These are phyloP conservation scores for Neurospora sp. DNA, from an alignment of 495 filamentous ascomycete species.

Conservation along the genomic window DNA sequence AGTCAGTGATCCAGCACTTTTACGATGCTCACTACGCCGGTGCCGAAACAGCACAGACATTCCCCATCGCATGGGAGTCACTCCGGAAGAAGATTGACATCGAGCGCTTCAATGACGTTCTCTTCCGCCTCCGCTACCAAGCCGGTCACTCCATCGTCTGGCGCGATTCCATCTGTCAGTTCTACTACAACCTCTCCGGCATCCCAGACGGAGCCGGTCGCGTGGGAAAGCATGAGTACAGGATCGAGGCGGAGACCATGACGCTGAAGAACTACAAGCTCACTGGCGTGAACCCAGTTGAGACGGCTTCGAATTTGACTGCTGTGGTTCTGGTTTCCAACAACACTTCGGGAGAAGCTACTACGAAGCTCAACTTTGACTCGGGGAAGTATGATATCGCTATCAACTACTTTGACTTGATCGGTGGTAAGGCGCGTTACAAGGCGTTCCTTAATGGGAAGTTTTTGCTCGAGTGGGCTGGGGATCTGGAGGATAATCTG, in stretches of 20 bases:
- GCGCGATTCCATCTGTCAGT: slow-evolving; percentile 54
- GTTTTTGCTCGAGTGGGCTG: slow-evolving; percentile 45
- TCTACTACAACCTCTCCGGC: slow-evolving; percentile 48
- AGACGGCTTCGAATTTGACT: slow-evolving; percentile 36
- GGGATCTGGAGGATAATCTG: slow-evolving; percentile 44
- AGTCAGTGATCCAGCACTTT: slow-evolving; percentile 68
- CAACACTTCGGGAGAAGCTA: slow-evolving; percentile 43
- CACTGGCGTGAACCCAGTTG: slow-evolving; percentile 42
- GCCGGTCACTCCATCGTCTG: slow-evolving; percentile 60
- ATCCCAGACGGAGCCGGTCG: slow-evolving; percentile 46
- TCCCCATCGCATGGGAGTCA: slow-evolving; percentile 42
- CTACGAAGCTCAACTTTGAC: slow-evolving; percentile 33
- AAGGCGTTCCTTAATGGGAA: slow-evolving; percentile 42
- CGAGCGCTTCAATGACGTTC: slow-evolving; percentile 50
- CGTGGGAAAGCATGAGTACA: slow-evolving; percentile 48
- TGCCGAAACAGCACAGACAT: slow-evolving; percentile 47
- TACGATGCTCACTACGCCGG: slow-evolving; percentile 62
- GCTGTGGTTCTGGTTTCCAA: slow-evolving; percentile 17
- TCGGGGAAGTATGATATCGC: slow-evolving; percentile 51
- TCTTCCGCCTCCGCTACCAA: slow-evolving; percentile 50
- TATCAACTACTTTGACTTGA: slow-evolving; percentile 56
- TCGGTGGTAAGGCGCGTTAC: slow-evolving; percentile 40
- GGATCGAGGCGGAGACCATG: slow-evolving; percentile 59
- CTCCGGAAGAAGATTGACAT: slow-evolving; percentile 47
- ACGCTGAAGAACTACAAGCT: slow-evolving; percentile 41